A percentile compares a stretch with the other conserved stretches of the same genome.
Evolutionary conservation across 106 monocot genomes (phyloP).

Genomic region (Acorus gramineus): DNA sequence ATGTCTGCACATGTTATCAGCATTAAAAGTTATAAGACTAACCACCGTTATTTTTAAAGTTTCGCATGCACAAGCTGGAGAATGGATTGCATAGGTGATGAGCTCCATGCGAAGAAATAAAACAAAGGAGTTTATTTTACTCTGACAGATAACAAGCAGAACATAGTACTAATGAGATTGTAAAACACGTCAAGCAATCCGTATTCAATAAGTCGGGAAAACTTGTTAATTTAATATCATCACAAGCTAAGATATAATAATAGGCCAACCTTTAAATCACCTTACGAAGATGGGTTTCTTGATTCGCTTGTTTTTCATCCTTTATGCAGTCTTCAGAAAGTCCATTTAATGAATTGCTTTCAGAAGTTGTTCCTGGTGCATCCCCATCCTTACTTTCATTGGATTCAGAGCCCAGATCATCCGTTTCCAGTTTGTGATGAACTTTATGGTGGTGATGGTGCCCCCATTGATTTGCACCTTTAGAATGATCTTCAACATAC

Average conservation of each 20-base stretch:
- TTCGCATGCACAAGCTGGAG: no score
- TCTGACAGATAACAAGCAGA: no score
- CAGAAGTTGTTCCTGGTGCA: constrained; percentile 1
- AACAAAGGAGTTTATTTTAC: no score
- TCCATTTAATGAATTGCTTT: constrained; percentile 14
- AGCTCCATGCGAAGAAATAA: no score
- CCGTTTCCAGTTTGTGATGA: constrained; percentile 32
- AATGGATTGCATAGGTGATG: no score
- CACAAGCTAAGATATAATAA: neutral
- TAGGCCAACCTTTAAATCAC: constrained; percentile 16
- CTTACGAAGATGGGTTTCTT: constrained; percentile 35
- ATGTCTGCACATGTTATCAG: no score
- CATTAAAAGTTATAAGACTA: no score
- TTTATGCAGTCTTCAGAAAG: constrained; percentile 5
- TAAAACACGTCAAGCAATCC: no score
- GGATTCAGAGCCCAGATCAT: constrained; percentile 9
- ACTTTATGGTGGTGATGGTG: constrained; percentile 54
- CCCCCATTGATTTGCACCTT: constrained; percentile 17
- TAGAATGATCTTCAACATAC: constrained; percentile 78
- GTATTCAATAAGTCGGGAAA: no score
- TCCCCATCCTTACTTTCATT: constrained; percentile 9
- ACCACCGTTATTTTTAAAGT: no score
- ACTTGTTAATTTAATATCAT: neutral
- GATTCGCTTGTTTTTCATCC: constrained; percentile 21
- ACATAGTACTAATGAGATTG: no score